Base-by-base conservation (phyloP, 805 yeast species). In the Wickerhamomyces ciferrii region DNA sequence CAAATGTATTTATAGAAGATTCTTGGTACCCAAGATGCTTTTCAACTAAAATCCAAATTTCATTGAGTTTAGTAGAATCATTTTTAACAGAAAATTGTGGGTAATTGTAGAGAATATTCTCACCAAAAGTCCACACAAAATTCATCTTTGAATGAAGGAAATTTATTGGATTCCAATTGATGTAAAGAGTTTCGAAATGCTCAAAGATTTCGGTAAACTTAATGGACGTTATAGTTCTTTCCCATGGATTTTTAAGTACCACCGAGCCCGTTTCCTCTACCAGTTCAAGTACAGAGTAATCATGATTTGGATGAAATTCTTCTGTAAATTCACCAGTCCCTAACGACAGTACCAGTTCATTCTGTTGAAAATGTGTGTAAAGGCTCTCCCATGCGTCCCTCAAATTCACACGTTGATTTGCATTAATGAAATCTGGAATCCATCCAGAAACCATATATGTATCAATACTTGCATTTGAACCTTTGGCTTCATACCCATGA, bases 381-480 rank as follows among this genome's bases (percentile, higher is more conserved):
- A 79, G 14, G 48, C 48, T 39, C 23, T 61, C 46, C 72, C 81
- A 68, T 1, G 74, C 51, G 0, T 50, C 48, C 1, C 56, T 52
- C 42, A 62, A 48, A 13, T 65, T 59, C 5, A 75, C 60, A 9
- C 67, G 56, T 9, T 69, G 59, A 1, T 67, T 59, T 1, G 68
- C 53, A 2, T 61, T 49, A 2, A 67, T 48, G 44, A 71, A 72
- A 48, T 87, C 90, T 0, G 96, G 96, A 7, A 84, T 60, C 83
- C 86, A 89, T 1, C 91, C 89, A 2, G 81, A 70, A 2, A 90
- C 53, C 38, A 79, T 63, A 54, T 67, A 87, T 0, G 86, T 75
- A 56, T 87, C 96, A 14, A 74, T 67, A 2, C 85, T 84, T 56
- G 87, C 78, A 59, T 89, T 87, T 0, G 96, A 87, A 0, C 97